A percentile compares a stretch with the other conserved stretches of the same genome.
Evolutionary conservation across 2,329 filamentous ascomycete species (phyloP).

Genomic region (Fusarium solani-melongenae): DNA sequence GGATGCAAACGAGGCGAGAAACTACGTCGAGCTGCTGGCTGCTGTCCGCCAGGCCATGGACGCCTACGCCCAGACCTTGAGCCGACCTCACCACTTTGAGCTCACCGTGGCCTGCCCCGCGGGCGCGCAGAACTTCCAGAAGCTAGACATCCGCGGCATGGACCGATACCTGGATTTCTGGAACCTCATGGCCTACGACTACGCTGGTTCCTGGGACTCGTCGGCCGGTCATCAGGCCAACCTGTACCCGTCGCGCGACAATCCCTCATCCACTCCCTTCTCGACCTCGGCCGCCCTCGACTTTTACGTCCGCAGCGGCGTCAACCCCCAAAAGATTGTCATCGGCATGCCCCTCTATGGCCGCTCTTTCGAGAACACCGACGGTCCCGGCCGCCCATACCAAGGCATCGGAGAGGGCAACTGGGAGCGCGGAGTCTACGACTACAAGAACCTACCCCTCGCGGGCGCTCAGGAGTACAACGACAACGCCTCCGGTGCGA

Average conservation of each 20-base stretch:
- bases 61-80: slow-evolving; percentile 60
- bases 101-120: slow-evolving; percentile 74
- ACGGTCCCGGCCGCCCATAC: slow-evolving; percentile 77
- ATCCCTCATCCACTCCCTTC: slow-evolving; percentile 79
- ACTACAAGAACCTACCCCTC: slow-evolving; percentile 87
- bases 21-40: slow-evolving; percentile 69
- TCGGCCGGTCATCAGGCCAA: slow-evolving; percentile 84
- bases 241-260: slow-evolving; percentile 68
- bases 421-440: slow-evolving; percentile 88
- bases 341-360: slow-evolving; percentile 95
- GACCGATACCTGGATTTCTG: slow-evolving; percentile 76
- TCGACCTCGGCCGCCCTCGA: slow-evolving; percentile 77
- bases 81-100: slow-evolving; percentile 65
- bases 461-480: slow-evolving; percentile 71
- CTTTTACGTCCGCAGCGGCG: slow-evolving; percentile 74
- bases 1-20: slow-evolving; percentile 62
- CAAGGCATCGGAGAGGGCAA: slow-evolving; percentile 80
- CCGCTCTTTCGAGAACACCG: slow-evolving; percentile 82
- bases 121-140: slow-evolving; percentile 70
- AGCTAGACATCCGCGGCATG: slow-evolving; percentile 72
- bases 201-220: slow-evolving; percentile 83
- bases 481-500: slow-evolving; percentile 74
- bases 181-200: slow-evolving; percentile 92
- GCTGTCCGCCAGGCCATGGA: slow-evolving; percentile 69
- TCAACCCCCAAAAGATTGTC: slow-evolving; percentile 79